These are phyloP conservation scores for Mangifera indica DNA, from an alignment of 345 rosid species.

Conservation along the genomic window DNA sequence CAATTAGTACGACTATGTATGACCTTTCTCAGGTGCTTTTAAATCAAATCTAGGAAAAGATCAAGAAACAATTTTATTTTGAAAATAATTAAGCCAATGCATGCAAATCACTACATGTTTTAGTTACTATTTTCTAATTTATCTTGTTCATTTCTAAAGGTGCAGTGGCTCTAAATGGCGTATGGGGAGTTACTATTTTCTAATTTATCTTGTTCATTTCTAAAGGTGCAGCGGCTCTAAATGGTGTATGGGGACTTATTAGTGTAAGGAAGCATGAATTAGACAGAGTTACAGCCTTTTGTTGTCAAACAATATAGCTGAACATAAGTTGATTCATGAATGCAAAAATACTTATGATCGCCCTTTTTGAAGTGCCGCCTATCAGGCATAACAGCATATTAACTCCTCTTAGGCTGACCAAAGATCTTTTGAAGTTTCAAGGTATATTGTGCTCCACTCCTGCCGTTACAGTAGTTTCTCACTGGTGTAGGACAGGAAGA, in stretches of 20 bases:
- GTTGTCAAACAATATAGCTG: background rate
- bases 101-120: background rate
- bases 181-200: too few relatives aligned
- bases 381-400: background rate
- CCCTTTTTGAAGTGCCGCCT: background rate
- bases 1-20: background rate
- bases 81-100: background rate
- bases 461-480: background rate
- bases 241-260: background rate
- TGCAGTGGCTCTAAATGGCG: too few relatives aligned
- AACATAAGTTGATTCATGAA: background rate
- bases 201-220: too few relatives aligned
- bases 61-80: background rate
- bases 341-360: background rate
- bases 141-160: background rate
- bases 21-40: background rate
- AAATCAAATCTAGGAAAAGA: background rate
- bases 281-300: background rate
- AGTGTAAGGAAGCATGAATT: background rate
- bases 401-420: background rate
- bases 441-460: background rate
- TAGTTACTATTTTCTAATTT: background rate
- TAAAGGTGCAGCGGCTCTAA: too few relatives aligned
- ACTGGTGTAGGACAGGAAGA: too few relatives aligned
- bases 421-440: background rate